Conservation (phyloP, 805 yeast genomes). For the Tanozyma kutaoensis region DNA sequence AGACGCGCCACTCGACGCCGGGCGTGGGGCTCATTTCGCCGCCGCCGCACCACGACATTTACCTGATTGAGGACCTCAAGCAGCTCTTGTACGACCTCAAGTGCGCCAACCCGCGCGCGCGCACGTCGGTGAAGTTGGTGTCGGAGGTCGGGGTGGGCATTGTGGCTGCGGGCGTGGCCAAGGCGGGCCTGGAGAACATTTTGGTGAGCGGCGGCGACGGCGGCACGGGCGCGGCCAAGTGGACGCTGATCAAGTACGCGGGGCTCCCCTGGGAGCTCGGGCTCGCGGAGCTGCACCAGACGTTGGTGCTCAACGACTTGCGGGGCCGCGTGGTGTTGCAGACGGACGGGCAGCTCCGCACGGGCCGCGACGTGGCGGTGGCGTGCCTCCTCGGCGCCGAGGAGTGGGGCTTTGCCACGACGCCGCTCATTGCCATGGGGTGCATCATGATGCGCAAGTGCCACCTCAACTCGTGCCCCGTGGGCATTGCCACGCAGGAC, state of each 20-base stretch:
- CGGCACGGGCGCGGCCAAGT: conserved; percentile 98
- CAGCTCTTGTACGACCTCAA: conserved; percentile 93
- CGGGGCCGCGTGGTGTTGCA: conserved; percentile 93
- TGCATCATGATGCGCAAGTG: conserved; percentile 88
- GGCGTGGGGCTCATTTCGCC: conserved; percentile 97
- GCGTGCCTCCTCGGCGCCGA: conserved; percentile 97
- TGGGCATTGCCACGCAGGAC: conserved; percentile 98
- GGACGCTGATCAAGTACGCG: conserved; percentile 94
- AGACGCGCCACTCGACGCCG: conserved; percentile 91
- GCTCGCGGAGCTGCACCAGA: conserved; percentile 95
- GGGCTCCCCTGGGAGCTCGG: conserved; percentile 99
- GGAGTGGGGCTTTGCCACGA: conserved; percentile 96
- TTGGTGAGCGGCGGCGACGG: conserved; percentile 97
- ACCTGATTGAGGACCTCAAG: conserved; percentile 94
- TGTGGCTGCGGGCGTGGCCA: conserved; percentile 98
- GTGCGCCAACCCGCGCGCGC: conserved; percentile 93
- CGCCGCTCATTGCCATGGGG: conserved; percentile 95
- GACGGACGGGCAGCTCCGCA: conserved; percentile 97
- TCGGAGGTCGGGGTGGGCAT: conserved; percentile 99
- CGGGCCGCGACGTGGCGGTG: conserved; percentile 94
- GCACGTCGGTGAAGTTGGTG: conserved; percentile 91
- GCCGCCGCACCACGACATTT: conserved; percentile 97
- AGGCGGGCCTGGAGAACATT: conserved; percentile 96
- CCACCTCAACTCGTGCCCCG: conserved; percentile 91
- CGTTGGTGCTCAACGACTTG: conserved; percentile 86